A percentile compares a stretch with the other conserved stretches of the same genome.
Evolutionary conservation across 176 grass and related monocot species (phyloP).

Genomic region (Rhipidocladum racemiflorum): DNA sequence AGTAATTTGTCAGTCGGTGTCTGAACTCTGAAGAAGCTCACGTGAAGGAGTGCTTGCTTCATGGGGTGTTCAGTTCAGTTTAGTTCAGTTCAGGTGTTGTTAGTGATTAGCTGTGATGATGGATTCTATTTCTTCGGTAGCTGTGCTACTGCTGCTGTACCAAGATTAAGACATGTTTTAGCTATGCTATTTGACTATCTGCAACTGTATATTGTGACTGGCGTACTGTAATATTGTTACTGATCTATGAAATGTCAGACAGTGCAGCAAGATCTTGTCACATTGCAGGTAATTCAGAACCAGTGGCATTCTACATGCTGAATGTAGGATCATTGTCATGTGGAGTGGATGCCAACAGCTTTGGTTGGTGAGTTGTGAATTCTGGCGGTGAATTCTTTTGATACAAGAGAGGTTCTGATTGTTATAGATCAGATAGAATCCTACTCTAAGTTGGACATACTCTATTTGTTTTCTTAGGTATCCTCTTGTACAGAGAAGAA

Average conservation of each 20-base stretch:
- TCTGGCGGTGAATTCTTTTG: not conserved
- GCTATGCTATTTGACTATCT: not conserved
- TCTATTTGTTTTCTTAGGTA: no score
- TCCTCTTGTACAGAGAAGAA: no score
- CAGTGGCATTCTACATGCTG: not conserved
- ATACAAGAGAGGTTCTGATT: no score
- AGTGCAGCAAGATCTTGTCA: not conserved
- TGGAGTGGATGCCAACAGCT: not conserved
- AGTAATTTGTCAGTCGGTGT: not conserved
- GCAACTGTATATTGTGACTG: slow-evolving; percentile 21
- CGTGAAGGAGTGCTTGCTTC: slow-evolving; percentile 52
- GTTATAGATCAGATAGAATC: no score
- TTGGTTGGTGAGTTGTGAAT: not conserved
- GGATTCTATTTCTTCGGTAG: slow-evolving; percentile 36
- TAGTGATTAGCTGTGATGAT: not conserved
- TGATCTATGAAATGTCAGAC: not conserved
- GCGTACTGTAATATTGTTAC: not conserved
- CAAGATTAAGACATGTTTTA: slow-evolving; percentile 4
- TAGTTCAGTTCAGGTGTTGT: not conserved
- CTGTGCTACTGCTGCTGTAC: slow-evolving; percentile 28
- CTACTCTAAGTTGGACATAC: no score
- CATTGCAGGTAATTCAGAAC: not conserved
- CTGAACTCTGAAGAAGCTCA: slow-evolving; percentile 13
- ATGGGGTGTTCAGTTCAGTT: slow-evolving; percentile 13
- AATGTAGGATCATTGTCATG: not conserved